Base-by-base conservation (phyloP, 208 protist species). In the Acanthamoeba healyi region DNA sequence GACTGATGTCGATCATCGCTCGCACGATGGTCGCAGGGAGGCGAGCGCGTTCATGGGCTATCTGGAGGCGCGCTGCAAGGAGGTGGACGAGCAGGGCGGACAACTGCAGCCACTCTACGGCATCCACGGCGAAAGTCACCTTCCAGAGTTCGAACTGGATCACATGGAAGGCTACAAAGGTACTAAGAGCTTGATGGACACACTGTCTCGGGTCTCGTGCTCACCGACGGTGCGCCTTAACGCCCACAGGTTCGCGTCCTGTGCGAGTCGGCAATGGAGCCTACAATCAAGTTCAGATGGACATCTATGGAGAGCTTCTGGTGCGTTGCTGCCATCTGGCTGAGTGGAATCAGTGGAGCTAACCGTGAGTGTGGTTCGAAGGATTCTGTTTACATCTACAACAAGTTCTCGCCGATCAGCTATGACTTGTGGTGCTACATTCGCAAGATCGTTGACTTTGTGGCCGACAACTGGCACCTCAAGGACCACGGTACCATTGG, bases 251-350 rank as follows among this genome's bases (percentile, higher is more conserved):
- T 61, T 95, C 84, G 4, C 72, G 72, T 24, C 96, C 96, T 19
- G 96, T 97, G 12, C 63, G 96, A 32, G 63, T 97, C 36, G 96
- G 96, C 17, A 97, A 97, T 29, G 96, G 94, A 49, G 96, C 96
- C 14, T 95, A 95, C 4, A 95, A 97, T 42, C 96, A 97, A 88
- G 74, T 96, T 17, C 96, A 97, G 87, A 42, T 97, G 54, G 96
- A 97, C 51, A 96, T 97, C 15, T 97, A 96, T 49, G 96, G 96
- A 40, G 95, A 96, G 36, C 61, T 97, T 10, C 90, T 97, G 92
- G 96, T 96, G 51, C 79, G 63, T 1, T 54, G 49, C 49, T 15
- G 49, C 49, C 49, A 54, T 54, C 49, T 19, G 22, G 6, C n/a
- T 67, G 49, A 6, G 6, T 70, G 29, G 7, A 70, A 34, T 7